Base-by-base conservation (phyloP, 257 asterid species). In the Solanum megistacrolobum region DNA sequence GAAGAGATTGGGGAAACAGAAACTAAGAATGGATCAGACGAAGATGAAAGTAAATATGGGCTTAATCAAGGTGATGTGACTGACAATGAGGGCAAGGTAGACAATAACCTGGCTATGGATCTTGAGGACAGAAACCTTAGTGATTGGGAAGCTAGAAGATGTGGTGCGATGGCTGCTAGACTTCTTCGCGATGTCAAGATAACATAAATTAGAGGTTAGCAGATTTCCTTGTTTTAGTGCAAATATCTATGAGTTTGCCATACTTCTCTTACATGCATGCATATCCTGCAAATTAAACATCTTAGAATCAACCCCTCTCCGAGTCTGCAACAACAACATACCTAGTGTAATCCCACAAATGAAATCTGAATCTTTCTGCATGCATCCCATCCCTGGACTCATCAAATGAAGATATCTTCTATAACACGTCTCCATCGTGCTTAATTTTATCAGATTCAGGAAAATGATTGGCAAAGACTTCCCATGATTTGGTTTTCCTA, bases 161-260 rank as follows among this genome's bases (percentile, higher is more conserved):
- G 86, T 79, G 98, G 99, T 75, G 98, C 98, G 21, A 93, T 96
- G 98, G 99, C 99, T 89, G 99, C 99, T 90, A 94, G 97, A 29
- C 97, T 97, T 89, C 98, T 97, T 91, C 92, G 93, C 14, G 98
- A 97, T 86, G 94, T 96, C 72, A 93, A 95, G 93, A 93, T 94
- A 89, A 88, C 96, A 20, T 93, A 93, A 91, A 86, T 48, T 31
- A 7, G 46, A 83, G 89, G 88, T 82, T 11, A 69, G 75, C 86
- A 38, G 55, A 62, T 85, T n/a, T 29, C 20, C 8, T 16, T 10
- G 39, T 34, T 73, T 35, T 2, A 20, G 18, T 35, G 48, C 48
- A 74, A n/a, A 87, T 73, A 20, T 39, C 10, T 65, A 27, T 27
- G 18, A 9, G 27, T 43, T 46, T 46, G 66, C 16, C 12, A 14